These are phyloP conservation scores for Diplotaxis tenuifolia DNA, from an alignment of 345 rosid species.

Conservation along the genomic window DNA sequence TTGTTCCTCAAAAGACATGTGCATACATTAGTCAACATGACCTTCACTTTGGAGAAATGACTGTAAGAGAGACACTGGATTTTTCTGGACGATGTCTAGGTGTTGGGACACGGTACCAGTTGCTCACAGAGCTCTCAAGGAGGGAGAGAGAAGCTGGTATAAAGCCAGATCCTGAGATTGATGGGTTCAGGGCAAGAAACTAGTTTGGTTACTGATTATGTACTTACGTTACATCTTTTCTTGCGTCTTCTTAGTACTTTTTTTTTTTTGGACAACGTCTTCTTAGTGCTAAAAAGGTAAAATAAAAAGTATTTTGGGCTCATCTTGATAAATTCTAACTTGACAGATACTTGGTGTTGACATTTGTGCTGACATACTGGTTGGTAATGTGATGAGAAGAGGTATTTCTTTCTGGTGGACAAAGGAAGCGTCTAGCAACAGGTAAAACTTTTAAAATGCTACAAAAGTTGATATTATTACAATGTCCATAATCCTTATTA, in stretches of 20 bases:
- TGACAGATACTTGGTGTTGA: conserved; percentile 71
- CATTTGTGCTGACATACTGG: conserved; percentile 69
- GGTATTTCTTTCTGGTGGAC: conserved; percentile 93
- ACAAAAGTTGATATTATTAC: not conserved
- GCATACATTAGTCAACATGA: conserved; percentile 88
- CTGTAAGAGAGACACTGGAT: conserved; percentile 78
- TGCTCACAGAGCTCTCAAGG: conserved; percentile 70
- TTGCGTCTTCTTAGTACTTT: too few relatives aligned
- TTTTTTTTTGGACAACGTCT: too few relatives aligned
- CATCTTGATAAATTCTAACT: conserved; percentile 6
- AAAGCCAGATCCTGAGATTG: conserved; percentile 73
- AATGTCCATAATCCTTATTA: not conserved
- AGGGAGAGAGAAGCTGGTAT: conserved; percentile 72
- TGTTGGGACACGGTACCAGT: conserved; percentile 62
- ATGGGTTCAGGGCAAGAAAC: conserved; percentile 76
- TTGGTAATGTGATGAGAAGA: conserved; percentile 75
- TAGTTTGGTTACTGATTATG: conserved; percentile 72
- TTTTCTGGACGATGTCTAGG: conserved; percentile 83
- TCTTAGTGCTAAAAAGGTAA: not conserved
- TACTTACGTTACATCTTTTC: conserved; percentile 53
- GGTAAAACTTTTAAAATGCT: conserved; percentile 54
- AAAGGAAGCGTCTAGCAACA: conserved; percentile 76
- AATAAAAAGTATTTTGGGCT: not conserved
- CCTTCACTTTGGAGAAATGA: conserved; percentile 78
- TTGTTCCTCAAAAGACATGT: conserved; percentile 72